phyloP scores from a whole-genome alignment of 306 rosid genomes.

The Canavalia ensiformis region DNA sequence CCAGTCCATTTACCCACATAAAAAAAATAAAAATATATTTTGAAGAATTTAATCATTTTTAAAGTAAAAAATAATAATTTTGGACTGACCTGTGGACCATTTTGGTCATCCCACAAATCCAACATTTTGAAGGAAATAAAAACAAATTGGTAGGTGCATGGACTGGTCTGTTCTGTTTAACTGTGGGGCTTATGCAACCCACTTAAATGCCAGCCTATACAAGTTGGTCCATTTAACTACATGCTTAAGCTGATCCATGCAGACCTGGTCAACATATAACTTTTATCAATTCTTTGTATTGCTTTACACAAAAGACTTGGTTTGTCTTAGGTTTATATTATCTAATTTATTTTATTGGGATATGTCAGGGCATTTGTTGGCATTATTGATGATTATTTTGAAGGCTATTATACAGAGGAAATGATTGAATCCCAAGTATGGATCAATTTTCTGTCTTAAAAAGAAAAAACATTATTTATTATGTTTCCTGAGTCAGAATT shows the following conservation, averaged over 20 bases:
- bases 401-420: slow-evolving; percentile 90
- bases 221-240: neutral
- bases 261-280: neutral
- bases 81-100: slow-evolving; percentile 2
- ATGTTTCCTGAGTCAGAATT: slow-evolving; percentile 30
- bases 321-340: slow-evolving; percentile 34
- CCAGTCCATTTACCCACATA: neutral
- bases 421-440: slow-evolving; percentile 96
- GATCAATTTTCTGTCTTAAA: slow-evolving; percentile 16
- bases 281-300: neutral
- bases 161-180: neutral
- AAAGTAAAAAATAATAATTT: too few species aligned
- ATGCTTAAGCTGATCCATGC: neutral
- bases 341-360: slow-evolving; percentile 48
- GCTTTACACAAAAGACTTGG: slow-evolving; percentile 11
- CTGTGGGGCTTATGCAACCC: neutral
- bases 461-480: slow-evolving; percentile 10
- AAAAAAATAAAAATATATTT: too few species aligned
- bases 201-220: neutral
- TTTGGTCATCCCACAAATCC: neutral
- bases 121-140: neutral
- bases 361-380: slow-evolving; percentile 85
- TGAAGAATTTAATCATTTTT: too few species aligned
- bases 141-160: neutral
- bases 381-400: slow-evolving; percentile 86